Evolutionary conservation across 768 basidiomycete species (phyloP).

Genomic region (Galerina marginata): DNA sequence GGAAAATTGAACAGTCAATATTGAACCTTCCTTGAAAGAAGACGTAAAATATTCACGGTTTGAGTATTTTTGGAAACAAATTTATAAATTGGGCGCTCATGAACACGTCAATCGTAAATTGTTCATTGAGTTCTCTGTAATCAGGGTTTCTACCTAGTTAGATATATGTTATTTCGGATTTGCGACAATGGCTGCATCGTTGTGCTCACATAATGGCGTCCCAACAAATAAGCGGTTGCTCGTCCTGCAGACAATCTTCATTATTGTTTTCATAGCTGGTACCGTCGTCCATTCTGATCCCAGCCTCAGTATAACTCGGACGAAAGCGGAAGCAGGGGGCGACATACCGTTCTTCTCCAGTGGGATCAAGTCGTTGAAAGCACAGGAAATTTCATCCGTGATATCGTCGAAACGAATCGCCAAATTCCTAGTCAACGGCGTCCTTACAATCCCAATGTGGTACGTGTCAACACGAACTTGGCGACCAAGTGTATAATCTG

Average conservation of each 20-base stretch:
- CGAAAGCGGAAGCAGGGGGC: background rate
- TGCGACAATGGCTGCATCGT: too few relatives aligned
- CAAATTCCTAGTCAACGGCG: background rate
- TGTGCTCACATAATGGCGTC: background rate
- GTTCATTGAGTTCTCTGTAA: background rate
- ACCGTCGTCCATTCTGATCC: background rate
- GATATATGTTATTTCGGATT: background rate
- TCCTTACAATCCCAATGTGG: background rate
- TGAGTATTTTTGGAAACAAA: background rate
- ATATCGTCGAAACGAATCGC: background rate
- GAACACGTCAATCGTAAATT: background rate
- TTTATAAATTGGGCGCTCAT: background rate
- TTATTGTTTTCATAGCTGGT: background rate
- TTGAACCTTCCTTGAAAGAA: background rate
- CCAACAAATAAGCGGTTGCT: background rate
- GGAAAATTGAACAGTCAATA: background rate
- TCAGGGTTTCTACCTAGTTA: background rate
- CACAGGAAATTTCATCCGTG: background rate
- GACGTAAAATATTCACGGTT: background rate
- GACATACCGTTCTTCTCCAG: background rate
- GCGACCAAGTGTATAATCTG: background rate
- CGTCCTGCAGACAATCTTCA: background rate
- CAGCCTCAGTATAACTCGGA: background rate
- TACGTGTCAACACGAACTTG: background rate
- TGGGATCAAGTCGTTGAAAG: background rate